Percentiles rank a stretch among this genome's conserved stretches.
phyloP scores from a whole-genome alignment of 2,329 filamentous ascomycete genomes.

The Neopestalotiopsis sp. region DNA sequence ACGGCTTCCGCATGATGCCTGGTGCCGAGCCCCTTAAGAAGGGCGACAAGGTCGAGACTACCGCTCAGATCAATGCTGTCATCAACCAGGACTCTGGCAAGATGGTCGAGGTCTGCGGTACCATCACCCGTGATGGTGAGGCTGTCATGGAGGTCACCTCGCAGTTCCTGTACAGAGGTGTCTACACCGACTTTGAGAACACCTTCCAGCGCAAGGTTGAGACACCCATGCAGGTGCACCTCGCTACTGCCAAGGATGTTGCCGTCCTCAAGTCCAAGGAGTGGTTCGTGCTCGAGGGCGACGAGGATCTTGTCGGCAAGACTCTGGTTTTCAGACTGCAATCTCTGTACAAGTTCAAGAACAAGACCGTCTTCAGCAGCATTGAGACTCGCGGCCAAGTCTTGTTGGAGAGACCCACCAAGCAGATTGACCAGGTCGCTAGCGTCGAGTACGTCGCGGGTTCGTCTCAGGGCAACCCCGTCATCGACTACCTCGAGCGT shows the following conservation, averaged over 20 bases:
- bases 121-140: slow-evolving; percentile 82
- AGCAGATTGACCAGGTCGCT: slow-evolving; percentile 97
- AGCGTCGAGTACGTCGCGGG: slow-evolving; percentile 95
- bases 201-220: slow-evolving; percentile 98
- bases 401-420: slow-evolving; percentile 90
- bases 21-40: slow-evolving; percentile 95
- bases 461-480: slow-evolving; percentile 91
- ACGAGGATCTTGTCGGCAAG: slow-evolving; percentile 87
- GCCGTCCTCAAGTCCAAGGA: slow-evolving; percentile 95
- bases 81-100: slow-evolving; percentile 98
- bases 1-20: slow-evolving; percentile 97
- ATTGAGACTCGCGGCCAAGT: slow-evolving; percentile 94
- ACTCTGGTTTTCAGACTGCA: slow-evolving; percentile 96
- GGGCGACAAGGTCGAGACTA: slow-evolving; percentile 90
- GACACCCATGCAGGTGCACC: slow-evolving; percentile 90
- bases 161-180: slow-evolving; percentile 95
- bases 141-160: slow-evolving; percentile 98
- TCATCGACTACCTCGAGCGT: slow-evolving; percentile 93
- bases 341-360: slow-evolving; percentile 92
- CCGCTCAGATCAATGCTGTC: slow-evolving; percentile 94
- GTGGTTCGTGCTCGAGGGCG: slow-evolving; percentile 87
- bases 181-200: slow-evolving; percentile 93
- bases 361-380: slow-evolving; percentile 87
- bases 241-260: slow-evolving; percentile 87
- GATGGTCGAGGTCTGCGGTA: slow-evolving; percentile 99